A percentile compares a stretch with the other conserved stretches of the same genome.
These are phyloP conservation scores for Leucogyrophana mollusca DNA, from an alignment of 768 basidiomycete genomes.

Conservation along the genomic window DNA sequence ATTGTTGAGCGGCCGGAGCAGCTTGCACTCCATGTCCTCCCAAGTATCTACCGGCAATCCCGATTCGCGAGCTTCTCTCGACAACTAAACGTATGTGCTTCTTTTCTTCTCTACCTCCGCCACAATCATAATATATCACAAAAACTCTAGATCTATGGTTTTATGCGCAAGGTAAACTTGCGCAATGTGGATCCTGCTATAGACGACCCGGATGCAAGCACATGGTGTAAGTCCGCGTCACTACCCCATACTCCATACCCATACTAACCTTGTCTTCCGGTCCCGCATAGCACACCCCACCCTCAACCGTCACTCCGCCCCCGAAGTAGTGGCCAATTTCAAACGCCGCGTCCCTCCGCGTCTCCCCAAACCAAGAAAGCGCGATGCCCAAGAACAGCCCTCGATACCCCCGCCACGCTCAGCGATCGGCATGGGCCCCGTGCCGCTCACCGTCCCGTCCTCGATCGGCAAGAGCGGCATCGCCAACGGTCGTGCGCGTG, in stretches of 20 bases:
- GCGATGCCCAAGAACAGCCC: slow-evolving; percentile 67
- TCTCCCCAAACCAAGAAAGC: slow-evolving; percentile 83
- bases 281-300: slow-evolving; percentile 75
- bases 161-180: slow-evolving; percentile 97
- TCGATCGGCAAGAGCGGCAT: slow-evolving; percentile 36
- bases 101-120: slow-evolving; percentile 25
- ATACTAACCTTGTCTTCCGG: slow-evolving; percentile 17
- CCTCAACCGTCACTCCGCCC: slow-evolving; percentile 85
- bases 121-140: slow-evolving; percentile 20
- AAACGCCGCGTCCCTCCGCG: slow-evolving; percentile 95
- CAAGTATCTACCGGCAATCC: slow-evolving; percentile 93
- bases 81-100: slow-evolving; percentile 84
- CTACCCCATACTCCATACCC: slow-evolving; percentile 13
- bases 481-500: slow-evolving; percentile 62
- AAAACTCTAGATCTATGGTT: slow-evolving; percentile 90
- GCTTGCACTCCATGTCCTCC: slow-evolving; percentile 90
- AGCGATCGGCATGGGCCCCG: slow-evolving; percentile 65
- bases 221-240: slow-evolving; percentile 76
- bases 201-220: slow-evolving; percentile 93
- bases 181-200: slow-evolving; percentile 94
- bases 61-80: slow-evolving; percentile 96
- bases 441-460: slow-evolving; percentile 66
- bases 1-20: slow-evolving; percentile 94
- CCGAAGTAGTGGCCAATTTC: slow-evolving; percentile 90
- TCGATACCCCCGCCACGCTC: slow-evolving; percentile 73